These are phyloP conservation scores for Talaromyces wortmannii DNA, from an alignment of 495 filamentous ascomycete genomes.

Conservation along the genomic window DNA sequence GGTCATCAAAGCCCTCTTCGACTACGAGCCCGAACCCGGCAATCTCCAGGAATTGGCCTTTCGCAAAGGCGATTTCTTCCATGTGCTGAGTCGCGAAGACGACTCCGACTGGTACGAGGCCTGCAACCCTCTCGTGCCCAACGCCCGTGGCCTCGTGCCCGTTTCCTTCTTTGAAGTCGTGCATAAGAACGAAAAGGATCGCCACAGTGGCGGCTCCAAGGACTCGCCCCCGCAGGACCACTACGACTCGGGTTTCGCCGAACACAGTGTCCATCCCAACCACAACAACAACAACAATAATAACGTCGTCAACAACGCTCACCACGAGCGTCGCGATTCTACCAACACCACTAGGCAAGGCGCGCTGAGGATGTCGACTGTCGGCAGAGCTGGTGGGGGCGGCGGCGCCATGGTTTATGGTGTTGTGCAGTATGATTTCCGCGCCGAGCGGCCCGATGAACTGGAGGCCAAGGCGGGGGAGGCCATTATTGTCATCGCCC, in stretches of 20 bases:
- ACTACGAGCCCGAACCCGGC: conserved; percentile 69
- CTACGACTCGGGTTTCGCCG: conserved; percentile 79
- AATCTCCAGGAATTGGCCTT: conserved; percentile 76
- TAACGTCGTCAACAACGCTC: conserved; percentile 1
- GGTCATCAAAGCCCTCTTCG: conserved; percentile 96
- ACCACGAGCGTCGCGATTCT: conserved; percentile 24
- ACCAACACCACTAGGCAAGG: conserved; percentile 14
- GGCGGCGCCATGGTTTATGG: conserved; percentile 89
- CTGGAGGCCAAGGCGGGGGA: conserved; percentile 92
- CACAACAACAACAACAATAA: no score
- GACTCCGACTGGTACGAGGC: conserved; percentile 97
- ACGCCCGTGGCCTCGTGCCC: conserved; percentile 84
- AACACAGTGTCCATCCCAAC: conserved; percentile 29
- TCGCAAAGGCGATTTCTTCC: conserved; percentile 92
- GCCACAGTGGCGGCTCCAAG: conserved; percentile 59
- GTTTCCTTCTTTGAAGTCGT: conserved; percentile 89
- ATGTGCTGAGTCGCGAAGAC: conserved; percentile 95
- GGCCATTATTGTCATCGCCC: conserved; percentile 95
- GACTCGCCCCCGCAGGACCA: conserved; percentile 50
- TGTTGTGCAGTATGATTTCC: conserved; percentile 94
- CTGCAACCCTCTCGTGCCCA: conserved; percentile 87
- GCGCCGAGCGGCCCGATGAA: conserved; percentile 90
- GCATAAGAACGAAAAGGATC: conserved; percentile 84
- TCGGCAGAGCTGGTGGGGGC: conserved; percentile 58
- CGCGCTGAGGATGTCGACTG: conserved; percentile 37